Evolutionary conservation across 1,284 basidiomycete genomes (phyloP), one percentile per base, ranked within the genome.

Genomic region (Tilletia caries): DNA sequence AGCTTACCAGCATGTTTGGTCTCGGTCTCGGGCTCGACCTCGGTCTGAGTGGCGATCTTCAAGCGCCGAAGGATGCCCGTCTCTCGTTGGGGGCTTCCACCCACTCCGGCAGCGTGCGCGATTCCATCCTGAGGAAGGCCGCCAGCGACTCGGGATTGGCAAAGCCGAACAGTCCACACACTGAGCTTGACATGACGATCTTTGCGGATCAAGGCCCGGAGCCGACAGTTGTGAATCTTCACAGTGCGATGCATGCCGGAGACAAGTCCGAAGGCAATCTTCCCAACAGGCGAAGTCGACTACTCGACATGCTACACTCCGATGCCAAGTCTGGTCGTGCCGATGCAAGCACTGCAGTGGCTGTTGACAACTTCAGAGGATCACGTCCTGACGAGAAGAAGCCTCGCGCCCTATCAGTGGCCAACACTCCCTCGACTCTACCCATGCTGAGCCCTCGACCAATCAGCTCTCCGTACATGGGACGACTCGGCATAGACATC

Each of bases 371-470:
- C 58, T 37, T 33, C n/a, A 15, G 15, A 41, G 37, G 37, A 41
- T 41, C 37, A 41, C 8, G 37, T 41, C 15, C 37, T 15, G 37
- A 41, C 15, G 10, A 41, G 37, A 41, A 41, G 37, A 41, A 41
- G 37, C 37, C 37, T 41, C 37, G 37, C 8, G 37, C 37, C 10
- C 37, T 41, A 20, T 62, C 58, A 62, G 32, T 29, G 23, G 29
- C 29, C 29, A 37, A 62, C 58, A 62, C 58, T 13, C 58, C 58
- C 18, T 62, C 58, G 6, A 62, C 58, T 6, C 33, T 62, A 12
- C 58, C 58, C 12, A 62, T 62, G 58, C 58, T 62, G 13, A 62
- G 58, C 58, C 58, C 58, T 25, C 58, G 29, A 8, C 58, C 58
- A 29, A 29, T 62, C 27, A 62, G 58, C 58, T 62, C 58, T 6